phyloP scores from a whole-genome alignment of 768 basidiomycete genomes.

The Boletus tylopilopsis region DNA sequence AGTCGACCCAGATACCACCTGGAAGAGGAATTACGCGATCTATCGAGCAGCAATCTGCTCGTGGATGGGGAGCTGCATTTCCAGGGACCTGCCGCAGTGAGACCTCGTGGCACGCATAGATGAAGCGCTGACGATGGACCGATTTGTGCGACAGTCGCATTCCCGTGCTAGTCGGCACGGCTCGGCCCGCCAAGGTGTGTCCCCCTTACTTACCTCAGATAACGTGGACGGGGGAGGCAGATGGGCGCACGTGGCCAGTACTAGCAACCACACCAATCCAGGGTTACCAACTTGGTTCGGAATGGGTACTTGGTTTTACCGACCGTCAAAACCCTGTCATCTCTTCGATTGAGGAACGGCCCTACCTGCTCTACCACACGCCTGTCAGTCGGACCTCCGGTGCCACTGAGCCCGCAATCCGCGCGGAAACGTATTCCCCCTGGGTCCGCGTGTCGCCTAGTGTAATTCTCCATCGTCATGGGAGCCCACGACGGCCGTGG shows the following conservation, averaged over 20 bases:
- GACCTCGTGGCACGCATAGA: conserved; percentile 22
- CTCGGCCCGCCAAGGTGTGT: background rate
- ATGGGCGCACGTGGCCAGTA: conserved; percentile 6
- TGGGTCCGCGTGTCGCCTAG: conserved; percentile 7
- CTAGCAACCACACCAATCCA: background rate
- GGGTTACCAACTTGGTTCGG: background rate
- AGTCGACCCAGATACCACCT: conserved; percentile 6
- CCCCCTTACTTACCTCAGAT: background rate
- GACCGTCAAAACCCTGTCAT: conserved; percentile 1
- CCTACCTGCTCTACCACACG: background rate
- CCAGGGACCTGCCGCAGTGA: conserved; percentile 13
- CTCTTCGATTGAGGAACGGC: conserved; percentile 2
- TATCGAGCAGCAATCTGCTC: conserved; percentile 3
- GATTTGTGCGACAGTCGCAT: conserved; percentile 20
- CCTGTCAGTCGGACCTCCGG: conserved; percentile 8
- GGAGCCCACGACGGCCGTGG: conserved; percentile 13
- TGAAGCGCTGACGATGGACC: conserved; percentile 9
- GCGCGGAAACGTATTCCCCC: background rate
- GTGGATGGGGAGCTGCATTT: conserved; percentile 2
- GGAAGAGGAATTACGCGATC: conserved; percentile 7
- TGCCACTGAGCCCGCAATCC: conserved; percentile 4
- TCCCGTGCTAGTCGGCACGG: conserved; percentile 15
- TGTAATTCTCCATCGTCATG: conserved; percentile 21
- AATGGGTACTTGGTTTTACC: background rate
- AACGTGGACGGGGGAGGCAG: conserved; percentile 1